Evolutionary conservation across 2,329 filamentous ascomycete species (phyloP), one percentile per base, ranked within the genome.

Genomic region (Pseudocercospora crystallina): DNA sequence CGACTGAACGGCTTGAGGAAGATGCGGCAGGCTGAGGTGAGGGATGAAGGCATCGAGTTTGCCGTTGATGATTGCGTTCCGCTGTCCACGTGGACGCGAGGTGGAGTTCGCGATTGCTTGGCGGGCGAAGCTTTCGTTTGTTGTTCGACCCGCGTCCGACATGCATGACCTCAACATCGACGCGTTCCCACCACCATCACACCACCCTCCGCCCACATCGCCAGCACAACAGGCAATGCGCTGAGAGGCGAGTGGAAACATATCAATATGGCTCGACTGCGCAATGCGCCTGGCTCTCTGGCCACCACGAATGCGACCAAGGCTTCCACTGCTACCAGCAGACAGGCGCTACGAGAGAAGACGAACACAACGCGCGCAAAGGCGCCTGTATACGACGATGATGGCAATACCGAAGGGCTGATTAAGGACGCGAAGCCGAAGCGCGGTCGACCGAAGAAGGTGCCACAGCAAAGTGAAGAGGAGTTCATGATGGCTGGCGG

Each of bases 401-500:
- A 63, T 49, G 60, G 61, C 13, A 53, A 63, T 32, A 62, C 58
- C 0, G 62, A 65, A 17, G 57, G 48, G 8, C 49, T 65, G 41
- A 54, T 67, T 11, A 65, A 64, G 40, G 58, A 61, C 38, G 57
- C 58, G 32, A 61, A 58, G 31, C 44, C 53, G 34, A 59, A 53
- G 38, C 48, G 58, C 35, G 61, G 58, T 8, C 49, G 59, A 20
- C 41, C 60, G 40, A 60, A 42, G 36, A 63, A 56, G 44, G 36
- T 32, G 38, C 33, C 39, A 43, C 48, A 57, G 34, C 46, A 54
- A 36, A 47, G 52, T 10, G 49, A 51, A 10, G 60, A 63, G 13
- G 62, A 65, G 13, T 35, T 63, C 32, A 48, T 65, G n/a, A 65
- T 65, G 62, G 54, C 61, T 29, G 61, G 63, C 13, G 63, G 60